Evolutionary conservation across 2,329 filamentous ascomycete genomes (phyloP), one percentile per base, ranked within the genome.

Genomic region (Tetracladium maxilliforme): DNA sequence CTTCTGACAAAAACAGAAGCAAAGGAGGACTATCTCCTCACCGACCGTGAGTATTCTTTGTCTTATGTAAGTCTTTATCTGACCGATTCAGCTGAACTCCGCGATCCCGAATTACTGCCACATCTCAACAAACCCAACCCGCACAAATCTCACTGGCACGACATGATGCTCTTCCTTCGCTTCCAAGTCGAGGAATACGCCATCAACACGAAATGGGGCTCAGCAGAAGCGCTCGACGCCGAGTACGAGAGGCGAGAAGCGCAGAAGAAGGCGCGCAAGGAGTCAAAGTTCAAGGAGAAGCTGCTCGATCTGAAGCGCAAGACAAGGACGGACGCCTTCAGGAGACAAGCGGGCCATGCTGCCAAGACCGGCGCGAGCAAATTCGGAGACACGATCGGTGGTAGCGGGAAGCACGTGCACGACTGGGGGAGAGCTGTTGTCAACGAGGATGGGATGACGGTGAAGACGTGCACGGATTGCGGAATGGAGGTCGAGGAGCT

Each of bases 121-220:
- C 86, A 92, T 47, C 63, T 98, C 7, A 78, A 80, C 27, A 75
- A 76, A 17, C 87, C 90, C 2, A 98, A 98, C 41, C 90, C 90
- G 1, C 90, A 94, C 53, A 94, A 94, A 48, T 73, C 79, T 0
- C 84, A 86, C 30, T 98, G 84, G 82, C 84, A 94, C 49, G 83
- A 92, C 57, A 98, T 98, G 90, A 93, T 93, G 76, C 66, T 98
- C 3, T 98, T 90, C 46, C 61, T 98, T 13, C 77, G 90, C 1
- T 92, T 72, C 32, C 90, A 98, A 45, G 81, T 98, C 3, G 90
- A 98, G 45, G 83, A 84, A 29, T 94, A 94, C 44, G 90, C 87
- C 1, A 76, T 95, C 40, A 70, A 57, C 1, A 72, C 70, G 35
- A 94, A 94, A 54, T 98, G 90, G 90, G 90, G 90, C 0, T 83